phyloP scores from a whole-genome alignment of 2,329 filamentous ascomycete species.

The Myriangium duriaei region DNA sequence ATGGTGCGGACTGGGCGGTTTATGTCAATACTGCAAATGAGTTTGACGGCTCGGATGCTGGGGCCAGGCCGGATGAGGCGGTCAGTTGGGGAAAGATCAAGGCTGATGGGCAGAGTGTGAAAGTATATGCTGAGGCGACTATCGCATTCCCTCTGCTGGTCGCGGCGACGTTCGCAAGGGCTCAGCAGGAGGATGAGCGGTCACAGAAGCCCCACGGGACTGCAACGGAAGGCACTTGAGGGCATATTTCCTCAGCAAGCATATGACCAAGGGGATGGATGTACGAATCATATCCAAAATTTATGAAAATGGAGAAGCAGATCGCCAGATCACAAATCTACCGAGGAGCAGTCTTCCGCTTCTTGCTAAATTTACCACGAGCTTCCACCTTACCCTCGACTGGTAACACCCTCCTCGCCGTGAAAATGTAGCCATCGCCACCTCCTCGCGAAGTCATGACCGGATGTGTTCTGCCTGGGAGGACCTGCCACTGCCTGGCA shows the following conservation, averaged over 20 bases:
- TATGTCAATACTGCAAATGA: conserved; percentile 97
- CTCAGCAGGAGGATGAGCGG: conserved; percentile 10
- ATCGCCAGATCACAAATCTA: conserved; percentile 1
- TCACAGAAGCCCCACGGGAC: too few relatives aligned
- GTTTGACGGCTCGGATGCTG: conserved; percentile 94
- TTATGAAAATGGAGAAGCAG: too few relatives aligned
- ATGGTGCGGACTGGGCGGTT: conserved; percentile 90
- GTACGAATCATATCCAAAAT: too few relatives aligned
- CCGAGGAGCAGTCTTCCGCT: conserved; percentile 10
- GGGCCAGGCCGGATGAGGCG: conserved; percentile 87
- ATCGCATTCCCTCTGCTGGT: conserved; percentile 56
- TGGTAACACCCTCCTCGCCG: conserved; percentile 68
- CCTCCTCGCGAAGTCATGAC: conserved; percentile 83
- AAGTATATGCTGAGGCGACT: conserved; percentile 62
- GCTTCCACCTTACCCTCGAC: conserved; percentile 20
- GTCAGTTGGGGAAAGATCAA: conserved; percentile 99
- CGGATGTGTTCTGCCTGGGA: conserved; percentile 85
- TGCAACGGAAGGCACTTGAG: background rate
- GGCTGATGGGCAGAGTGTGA: conserved; percentile 72
- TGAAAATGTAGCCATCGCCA: conserved; percentile 82
- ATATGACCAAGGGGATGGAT: too few relatives aligned
- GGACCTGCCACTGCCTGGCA: conserved; percentile 73
- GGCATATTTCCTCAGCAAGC: too few relatives aligned
- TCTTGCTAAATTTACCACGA: conserved; percentile 13
- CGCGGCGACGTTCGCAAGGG: conserved; percentile 50